Conservation (phyloP, 2,329 filamentous ascomycete species). For the Neopestalotiopsis sp. region DNA sequence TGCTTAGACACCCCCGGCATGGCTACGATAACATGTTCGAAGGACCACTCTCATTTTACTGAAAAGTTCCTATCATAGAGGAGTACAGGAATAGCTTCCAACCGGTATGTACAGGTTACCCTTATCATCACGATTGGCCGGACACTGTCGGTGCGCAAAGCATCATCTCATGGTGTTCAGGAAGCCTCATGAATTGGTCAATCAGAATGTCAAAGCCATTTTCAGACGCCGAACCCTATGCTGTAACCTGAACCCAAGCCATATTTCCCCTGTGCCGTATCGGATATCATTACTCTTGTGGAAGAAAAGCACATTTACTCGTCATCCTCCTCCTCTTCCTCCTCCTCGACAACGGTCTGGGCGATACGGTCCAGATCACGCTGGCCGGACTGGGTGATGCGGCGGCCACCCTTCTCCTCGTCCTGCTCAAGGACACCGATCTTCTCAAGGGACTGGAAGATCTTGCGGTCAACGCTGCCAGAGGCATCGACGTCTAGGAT, state of each 20-base stretch:
- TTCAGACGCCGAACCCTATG: constrained; percentile 41
- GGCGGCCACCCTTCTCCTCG: constrained; percentile 97
- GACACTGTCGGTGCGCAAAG: not conserved
- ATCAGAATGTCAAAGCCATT: constrained; percentile 30
- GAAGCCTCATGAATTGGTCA: constrained; percentile 18
- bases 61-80: not conserved
- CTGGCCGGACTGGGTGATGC: constrained; percentile 97
- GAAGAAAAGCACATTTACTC: constrained; percentile 55
- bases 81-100: not conserved
- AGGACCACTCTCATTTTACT: not conserved
- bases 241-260: constrained; percentile 31
- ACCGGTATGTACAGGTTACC: not conserved
- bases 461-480: constrained; percentile 95
- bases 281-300: constrained; percentile 17
- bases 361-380: constrained; percentile 98
- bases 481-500: constrained; percentile 80
- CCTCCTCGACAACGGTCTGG: constrained; percentile 77
- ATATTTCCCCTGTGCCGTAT: constrained; percentile 10
- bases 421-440: constrained; percentile 97
- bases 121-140: not conserved
- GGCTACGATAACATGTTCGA: not conserved
- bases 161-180: constrained; percentile 13
- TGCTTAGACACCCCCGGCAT: not conserved
- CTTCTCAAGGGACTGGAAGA: constrained; percentile 98
- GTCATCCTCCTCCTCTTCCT: constrained; percentile 70